Percentiles rank a stretch among this genome's conserved stretches.
Conservation (phyloP, 2,329 filamentous ascomycete species). For the Diaporthe aspalathi region DNA sequence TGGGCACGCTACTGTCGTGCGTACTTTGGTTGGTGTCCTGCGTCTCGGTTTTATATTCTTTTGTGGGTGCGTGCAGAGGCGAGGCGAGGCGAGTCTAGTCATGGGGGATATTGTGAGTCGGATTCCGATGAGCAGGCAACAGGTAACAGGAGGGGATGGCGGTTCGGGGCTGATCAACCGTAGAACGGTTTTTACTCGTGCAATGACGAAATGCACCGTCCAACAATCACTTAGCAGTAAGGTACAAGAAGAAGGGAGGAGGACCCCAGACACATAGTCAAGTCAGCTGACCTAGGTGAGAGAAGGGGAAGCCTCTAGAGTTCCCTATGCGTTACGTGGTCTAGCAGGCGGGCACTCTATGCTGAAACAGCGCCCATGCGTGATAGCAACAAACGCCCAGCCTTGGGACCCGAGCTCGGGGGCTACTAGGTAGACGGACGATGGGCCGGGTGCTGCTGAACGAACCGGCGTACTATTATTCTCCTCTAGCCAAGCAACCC, state of each 20-base stretch:
- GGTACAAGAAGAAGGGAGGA: no score
- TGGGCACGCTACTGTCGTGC: neutral
- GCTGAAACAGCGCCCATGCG: slow-evolving; percentile 19
- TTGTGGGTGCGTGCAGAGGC: slow-evolving; percentile 13
- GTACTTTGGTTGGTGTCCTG: neutral
- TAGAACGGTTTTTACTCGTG: neutral
- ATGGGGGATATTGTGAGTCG: slow-evolving; percentile 4
- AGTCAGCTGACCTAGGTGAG: slow-evolving; percentile 25
- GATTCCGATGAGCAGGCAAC: slow-evolving; percentile 8
- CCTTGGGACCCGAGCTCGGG: slow-evolving; percentile 8
- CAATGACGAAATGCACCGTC: slow-evolving; percentile 11
- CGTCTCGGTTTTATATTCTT: neutral
- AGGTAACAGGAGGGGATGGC: neutral
- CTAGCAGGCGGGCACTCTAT: neutral
- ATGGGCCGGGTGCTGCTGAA: neutral
- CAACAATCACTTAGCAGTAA: neutral
- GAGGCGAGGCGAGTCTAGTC: slow-evolving; percentile 11
- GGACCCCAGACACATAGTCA: neutral
- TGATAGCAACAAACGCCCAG: neutral
- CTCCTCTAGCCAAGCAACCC: neutral
- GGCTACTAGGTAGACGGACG: neutral
- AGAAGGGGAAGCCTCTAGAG: neutral
- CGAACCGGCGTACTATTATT: slow-evolving; percentile 3
- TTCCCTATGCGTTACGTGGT: no score
- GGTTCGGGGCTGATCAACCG: neutral